phyloP scores from a whole-genome alignment of 2,329 filamentous ascomycete species.

The Mariannaea elegans region DNA sequence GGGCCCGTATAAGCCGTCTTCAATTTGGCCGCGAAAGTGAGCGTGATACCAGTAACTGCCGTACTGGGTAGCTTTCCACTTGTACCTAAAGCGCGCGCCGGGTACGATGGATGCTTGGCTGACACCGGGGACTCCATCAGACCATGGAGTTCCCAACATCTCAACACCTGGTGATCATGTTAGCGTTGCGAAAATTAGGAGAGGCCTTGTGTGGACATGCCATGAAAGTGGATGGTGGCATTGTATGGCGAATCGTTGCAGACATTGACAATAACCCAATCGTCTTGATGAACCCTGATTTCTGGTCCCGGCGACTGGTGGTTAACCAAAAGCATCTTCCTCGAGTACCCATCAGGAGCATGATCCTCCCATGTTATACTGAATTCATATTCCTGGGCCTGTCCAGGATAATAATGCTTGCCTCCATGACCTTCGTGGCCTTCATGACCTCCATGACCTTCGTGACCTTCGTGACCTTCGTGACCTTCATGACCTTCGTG shows the following conservation, averaged over 20 bases:
- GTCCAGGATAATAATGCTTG: not conserved
- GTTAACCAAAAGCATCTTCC: conserved; percentile 63
- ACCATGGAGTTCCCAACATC: conserved; percentile 64
- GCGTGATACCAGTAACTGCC: conserved; percentile 71
- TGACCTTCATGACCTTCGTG: not conserved
- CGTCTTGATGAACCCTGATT: conserved; percentile 62
- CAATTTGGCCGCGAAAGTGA: conserved; percentile 63
- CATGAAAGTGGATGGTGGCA: conserved; percentile 61
- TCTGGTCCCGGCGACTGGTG: conserved; percentile 69
- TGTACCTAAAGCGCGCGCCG: conserved; percentile 59
- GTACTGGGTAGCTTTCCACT: conserved; percentile 63
- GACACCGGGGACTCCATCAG: conserved; percentile 67
- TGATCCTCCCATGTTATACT: conserved; percentile 48
- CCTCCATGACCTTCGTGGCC: not conserved
- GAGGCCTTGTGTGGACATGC: conserved; percentile 34
- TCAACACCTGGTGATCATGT: conserved; percentile 52
- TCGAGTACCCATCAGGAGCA: conserved; percentile 55
- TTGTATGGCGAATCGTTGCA: conserved; percentile 57
- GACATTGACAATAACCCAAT: conserved; percentile 55
- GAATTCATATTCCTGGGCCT: conserved; percentile 39
- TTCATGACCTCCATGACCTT: not conserved
- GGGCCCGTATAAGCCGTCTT: conserved; percentile 68
- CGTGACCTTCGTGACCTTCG: too few species aligned
- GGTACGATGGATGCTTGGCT: conserved; percentile 62
- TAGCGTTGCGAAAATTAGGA: not conserved